Evolutionary conservation across 495 filamentous ascomycete genomes (phyloP), one percentile per base, ranked within the genome.

Genomic region (Thermochaetoides thermophila): DNA sequence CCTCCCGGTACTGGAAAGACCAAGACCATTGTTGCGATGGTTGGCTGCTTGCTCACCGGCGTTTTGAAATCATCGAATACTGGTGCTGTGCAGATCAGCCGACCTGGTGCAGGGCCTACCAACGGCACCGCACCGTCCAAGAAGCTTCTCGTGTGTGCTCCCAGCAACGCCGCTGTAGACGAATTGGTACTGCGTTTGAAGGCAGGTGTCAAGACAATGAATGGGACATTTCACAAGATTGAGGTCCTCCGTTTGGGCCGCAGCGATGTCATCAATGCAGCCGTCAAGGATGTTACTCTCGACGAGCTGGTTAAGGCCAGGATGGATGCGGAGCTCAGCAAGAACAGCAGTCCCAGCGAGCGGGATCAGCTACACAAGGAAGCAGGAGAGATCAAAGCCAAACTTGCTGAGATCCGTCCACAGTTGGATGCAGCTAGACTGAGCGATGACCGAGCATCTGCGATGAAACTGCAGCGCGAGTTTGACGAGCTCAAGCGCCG

Each of bases 1-100:
- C 91, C 89, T 31, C 89, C 89, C 1, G 89, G 89, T 48, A 89
- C 87, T 3, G 89, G 89, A 47, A 97, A 97, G 57, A 97, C 89
- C 0, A 97, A 96, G 52, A 97, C 89, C 0, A 96, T 97, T 34
- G 73, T 93, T 38, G 89, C 87, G 29, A 92, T 96, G 60, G 84
- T 94, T 10, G 89, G 89, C 27, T 81, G 84, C 39, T 63, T 96
- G 6, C 47, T 97, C 9, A 83, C 73, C 4, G 64, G 66, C 27
- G 59, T 45, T n/a, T 60, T 84, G 18, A 52, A 52, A 49, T 43
- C 39, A 46, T 66, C 52, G 34, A n/a, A n/a, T n/a, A 60, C 36
- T 21, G 40, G 29, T 4, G 68, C 64, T 6, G 61, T 66, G 4
- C 44, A 62, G 22, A 64, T 75, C 29, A 53, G 53, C 19, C 63